Evolutionary conservation across 1,139 yeast genomes (phyloP), one percentile per base, ranked within the genome.

Genomic region (Citeromyces hawaiiensis): DNA sequence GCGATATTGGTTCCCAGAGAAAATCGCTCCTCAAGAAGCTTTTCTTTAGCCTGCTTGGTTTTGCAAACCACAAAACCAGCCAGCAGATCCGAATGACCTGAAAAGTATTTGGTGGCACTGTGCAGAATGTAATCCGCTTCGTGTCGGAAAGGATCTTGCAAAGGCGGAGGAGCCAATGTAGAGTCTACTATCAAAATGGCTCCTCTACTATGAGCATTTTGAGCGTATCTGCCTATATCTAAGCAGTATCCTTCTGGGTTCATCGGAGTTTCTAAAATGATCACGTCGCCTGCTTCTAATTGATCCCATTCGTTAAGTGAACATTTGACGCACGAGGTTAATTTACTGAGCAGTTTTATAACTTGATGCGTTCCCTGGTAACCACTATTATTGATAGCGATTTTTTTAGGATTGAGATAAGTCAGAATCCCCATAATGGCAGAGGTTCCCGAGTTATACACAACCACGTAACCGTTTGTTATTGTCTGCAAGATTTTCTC

Each of bases 111-210:
- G 3, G 96, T 86, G 1, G 94, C 96, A 1, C 95, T 83, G 57
- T 88, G 95, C 70, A 88, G 68, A 11, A 87, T 75, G 48, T 82
- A 61, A 56, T 88, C 96, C 10, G 85, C 95, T 27, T 94, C 95
- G 49, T 70, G 76, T 32, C 69, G 61, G 61, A 87, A 86, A 2
- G 94, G 93, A 47, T 82, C 72, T 53, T 77, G 87, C 42, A 87
- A 61, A 6, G 96, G 96, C 13, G 94, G 94, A 18, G 96, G 96
- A 3, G 95, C 96, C 56, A 88, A 79, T 0, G 96, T 88, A 1
- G 96, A 73, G 56, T 88, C 97, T 7, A 87, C 80, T 19, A 77
- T 53, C 19, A 88, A 57, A 18, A 64, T 54, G 0, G 94, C 94
- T 2, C 87, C 86, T 42, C 69, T 67, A 0, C 65, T 60, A 53